These are phyloP conservation scores for Elongisporangium senticosum DNA, from an alignment of 352 stramenopile genomes.

Conservation along the genomic window DNA sequence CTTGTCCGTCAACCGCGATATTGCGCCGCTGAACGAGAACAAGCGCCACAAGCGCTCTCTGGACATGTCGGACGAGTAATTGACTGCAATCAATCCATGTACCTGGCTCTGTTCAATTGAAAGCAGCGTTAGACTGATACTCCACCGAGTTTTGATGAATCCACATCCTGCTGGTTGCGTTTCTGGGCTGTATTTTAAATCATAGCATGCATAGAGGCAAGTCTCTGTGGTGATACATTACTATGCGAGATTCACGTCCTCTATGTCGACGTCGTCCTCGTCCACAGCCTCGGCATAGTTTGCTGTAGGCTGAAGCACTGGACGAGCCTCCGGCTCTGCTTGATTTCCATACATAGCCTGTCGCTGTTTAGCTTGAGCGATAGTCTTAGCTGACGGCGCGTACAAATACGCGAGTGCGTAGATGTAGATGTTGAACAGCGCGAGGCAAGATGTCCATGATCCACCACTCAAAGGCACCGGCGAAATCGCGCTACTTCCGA, in stretches of 20 bases:
- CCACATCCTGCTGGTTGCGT: no score
- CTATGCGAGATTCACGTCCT: constrained; percentile 7
- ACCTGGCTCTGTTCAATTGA: no score
- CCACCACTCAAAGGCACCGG: constrained; percentile 37
- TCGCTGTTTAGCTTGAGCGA: constrained; percentile 21
- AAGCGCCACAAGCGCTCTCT: constrained; percentile 57
- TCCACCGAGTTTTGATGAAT: no score
- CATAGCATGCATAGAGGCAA: no score
- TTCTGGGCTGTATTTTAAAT: no score
- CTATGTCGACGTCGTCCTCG: constrained; percentile 1
- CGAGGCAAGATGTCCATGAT: constrained; percentile 39
- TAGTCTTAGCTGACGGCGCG: constrained; percentile 33
- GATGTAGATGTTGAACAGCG: constrained; percentile 62
- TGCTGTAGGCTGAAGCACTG: constrained; percentile 9
- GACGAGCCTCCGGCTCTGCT: constrained; percentile 17
- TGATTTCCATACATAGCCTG: constrained; percentile 7
- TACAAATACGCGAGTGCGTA: constrained; percentile 53
- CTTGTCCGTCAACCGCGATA: constrained; percentile 60
- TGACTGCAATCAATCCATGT: no score
- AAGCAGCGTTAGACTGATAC: no score
- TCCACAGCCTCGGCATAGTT: constrained; percentile 3
- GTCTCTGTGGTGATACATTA: background rate
- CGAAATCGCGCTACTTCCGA: constrained; percentile 35
- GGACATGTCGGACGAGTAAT: constrained; percentile 15
- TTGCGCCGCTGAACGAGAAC: constrained; percentile 61